These are phyloP conservation scores for Blepharisma stoltei DNA, from an alignment of 73 alveolate species.

Conservation along the genomic window DNA sequence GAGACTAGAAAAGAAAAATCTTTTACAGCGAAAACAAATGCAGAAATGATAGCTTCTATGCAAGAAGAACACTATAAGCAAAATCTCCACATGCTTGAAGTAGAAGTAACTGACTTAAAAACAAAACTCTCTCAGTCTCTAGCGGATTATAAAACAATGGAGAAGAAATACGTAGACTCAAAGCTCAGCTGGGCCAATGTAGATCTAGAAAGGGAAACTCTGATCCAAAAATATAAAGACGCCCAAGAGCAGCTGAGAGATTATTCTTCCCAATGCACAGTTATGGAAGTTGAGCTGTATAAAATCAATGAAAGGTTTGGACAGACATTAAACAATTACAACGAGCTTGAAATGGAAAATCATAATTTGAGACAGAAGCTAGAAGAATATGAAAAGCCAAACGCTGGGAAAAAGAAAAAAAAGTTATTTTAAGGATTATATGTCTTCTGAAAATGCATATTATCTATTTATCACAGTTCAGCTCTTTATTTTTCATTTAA, in stretches of 20 bases:
- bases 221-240: slow-evolving; percentile 8
- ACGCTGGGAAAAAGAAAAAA: not conserved
- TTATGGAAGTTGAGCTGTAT: slow-evolving; percentile 28
- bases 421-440: not conserved
- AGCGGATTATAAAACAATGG: slow-evolving; percentile 1
- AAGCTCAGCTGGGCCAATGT: slow-evolving; percentile 24
- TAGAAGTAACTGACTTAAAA: not conserved
- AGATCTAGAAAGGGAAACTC: not conserved
- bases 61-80: slow-evolving; percentile 13
- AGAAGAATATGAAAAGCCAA: not conserved
- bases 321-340: slow-evolving; percentile 1
- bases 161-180: slow-evolving; percentile 28
- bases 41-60: slow-evolving; percentile 11
- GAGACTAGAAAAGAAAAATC: not conserved
- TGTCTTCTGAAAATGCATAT: too few species aligned
- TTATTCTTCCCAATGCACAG: slow-evolving; percentile 12
- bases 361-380: not conserved
- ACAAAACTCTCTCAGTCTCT: not conserved
- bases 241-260: slow-evolving; percentile 29
- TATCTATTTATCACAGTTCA: too few species aligned
- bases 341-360: slow-evolving; percentile 13
- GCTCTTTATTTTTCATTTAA: too few species aligned
- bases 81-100: slow-evolving; percentile 3
- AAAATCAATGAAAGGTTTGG: slow-evolving; percentile 29
- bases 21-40: not conserved